phyloP scores from a whole-genome alignment of 805 yeast species.

The Cyberlindnera mrakii region DNA sequence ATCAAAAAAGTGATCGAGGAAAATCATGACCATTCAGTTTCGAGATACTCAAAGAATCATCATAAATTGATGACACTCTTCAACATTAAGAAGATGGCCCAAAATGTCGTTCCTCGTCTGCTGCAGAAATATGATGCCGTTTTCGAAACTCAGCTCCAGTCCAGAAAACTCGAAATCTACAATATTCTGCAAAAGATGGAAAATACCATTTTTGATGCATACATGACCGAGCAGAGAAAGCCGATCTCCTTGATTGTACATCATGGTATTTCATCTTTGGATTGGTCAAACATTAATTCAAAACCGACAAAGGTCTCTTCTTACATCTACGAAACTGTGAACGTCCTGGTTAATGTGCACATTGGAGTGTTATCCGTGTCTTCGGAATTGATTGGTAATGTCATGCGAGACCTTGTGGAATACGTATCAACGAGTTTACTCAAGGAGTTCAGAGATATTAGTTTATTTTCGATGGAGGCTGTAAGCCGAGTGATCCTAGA shows the following conservation, averaged over 20 bases:
- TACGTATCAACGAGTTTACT: conserved; percentile 31
- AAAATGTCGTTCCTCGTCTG: conserved; percentile 40
- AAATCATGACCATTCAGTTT: conserved; percentile 19
- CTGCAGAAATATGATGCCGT: conserved; percentile 43
- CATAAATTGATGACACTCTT: conserved; percentile 47
- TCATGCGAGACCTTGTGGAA: conserved; percentile 40
- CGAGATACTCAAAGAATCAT: conserved; percentile 30
- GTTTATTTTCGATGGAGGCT: conserved; percentile 40
- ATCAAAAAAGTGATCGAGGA: conserved; percentile 35
- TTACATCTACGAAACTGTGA: conserved; percentile 43
- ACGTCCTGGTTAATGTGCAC: conserved; percentile 45
- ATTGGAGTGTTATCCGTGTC: conserved; percentile 45
- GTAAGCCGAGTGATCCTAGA: conserved; percentile 48
- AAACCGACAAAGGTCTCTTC: conserved; percentile 35
- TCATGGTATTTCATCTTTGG: conserved; percentile 33
- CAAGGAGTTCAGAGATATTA: conserved; percentile 36
- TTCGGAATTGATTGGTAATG: conserved; percentile 36
- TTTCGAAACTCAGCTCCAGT: conserved; percentile 40
- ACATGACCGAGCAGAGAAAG: conserved; percentile 41
- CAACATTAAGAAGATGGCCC: conserved; percentile 44
- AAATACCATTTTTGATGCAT: conserved; percentile 46
- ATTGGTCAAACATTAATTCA: conserved; percentile 35
- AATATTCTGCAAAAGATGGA: conserved; percentile 43
- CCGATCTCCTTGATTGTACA: conserved; percentile 33
- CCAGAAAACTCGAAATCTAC: conserved; percentile 39